Evolutionary conservation across 768 basidiomycete genomes (phyloP).

Genomic region (Mycena kentingensis): DNA sequence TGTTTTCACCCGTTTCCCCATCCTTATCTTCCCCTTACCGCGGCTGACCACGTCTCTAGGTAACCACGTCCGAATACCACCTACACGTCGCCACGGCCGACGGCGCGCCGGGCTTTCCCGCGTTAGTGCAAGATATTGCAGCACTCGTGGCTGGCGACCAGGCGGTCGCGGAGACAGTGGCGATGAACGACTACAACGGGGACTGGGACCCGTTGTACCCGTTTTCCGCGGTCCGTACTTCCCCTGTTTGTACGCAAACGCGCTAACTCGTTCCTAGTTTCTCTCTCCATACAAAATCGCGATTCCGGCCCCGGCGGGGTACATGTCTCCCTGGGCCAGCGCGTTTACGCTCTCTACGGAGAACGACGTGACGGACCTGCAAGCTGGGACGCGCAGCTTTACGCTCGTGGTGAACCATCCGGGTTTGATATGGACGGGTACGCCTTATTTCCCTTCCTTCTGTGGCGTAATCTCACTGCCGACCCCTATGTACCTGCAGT

Average conservation of each 20-base stretch:
- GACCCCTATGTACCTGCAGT: constrained; percentile 41
- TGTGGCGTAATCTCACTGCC: not conserved
- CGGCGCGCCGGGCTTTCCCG: constrained; percentile 72
- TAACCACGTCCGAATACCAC: constrained; percentile 69
- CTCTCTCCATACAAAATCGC: constrained; percentile 81
- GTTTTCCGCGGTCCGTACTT: constrained; percentile 63
- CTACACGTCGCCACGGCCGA: constrained; percentile 85
- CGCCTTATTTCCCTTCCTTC: constrained; percentile 19
- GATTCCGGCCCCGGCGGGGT: constrained; percentile 50
- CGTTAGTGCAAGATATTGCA: constrained; percentile 63
- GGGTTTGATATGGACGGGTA: constrained; percentile 85
- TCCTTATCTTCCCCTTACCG: not conserved
- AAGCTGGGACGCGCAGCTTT: constrained; percentile 66
- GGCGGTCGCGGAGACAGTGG: constrained; percentile 43
- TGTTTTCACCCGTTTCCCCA: not conserved
- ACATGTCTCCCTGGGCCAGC: constrained; percentile 53
- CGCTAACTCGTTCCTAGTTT: constrained; percentile 52
- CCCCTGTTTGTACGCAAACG: not conserved
- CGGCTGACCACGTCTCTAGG: constrained; percentile 40
- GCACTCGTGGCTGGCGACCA: constrained; percentile 54
- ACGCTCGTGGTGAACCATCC: constrained; percentile 75
- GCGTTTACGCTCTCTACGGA: constrained; percentile 58
- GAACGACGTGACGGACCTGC: constrained; percentile 55
- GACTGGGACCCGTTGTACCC: constrained; percentile 91
- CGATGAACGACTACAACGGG: constrained; percentile 74